A percentile compares a stretch with the other conserved stretches of the same genome.
These are phyloP conservation scores for Porphyrellus cyaneotinctus DNA, from an alignment of 768 basidiomycete species.

Conservation along the genomic window DNA sequence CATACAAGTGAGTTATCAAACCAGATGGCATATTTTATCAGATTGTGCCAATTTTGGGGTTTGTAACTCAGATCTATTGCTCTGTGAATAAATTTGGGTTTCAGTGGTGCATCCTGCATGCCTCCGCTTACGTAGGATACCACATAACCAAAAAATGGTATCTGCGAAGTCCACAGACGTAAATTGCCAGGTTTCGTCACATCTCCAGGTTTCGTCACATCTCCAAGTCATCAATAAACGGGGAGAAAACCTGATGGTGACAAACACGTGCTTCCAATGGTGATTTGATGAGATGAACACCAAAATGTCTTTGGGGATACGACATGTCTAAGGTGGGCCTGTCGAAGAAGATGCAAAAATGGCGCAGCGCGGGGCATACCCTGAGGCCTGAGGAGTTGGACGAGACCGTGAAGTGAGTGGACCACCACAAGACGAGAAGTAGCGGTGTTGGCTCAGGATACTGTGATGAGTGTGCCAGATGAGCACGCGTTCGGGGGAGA, in stretches of 20 bases:
- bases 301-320: neutral
- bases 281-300: slow-evolving; percentile 1
- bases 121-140: too few relatives aligned
- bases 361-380: neutral
- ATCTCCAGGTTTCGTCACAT: too few relatives aligned
- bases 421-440: neutral
- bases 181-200: too few relatives aligned
- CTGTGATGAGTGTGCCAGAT: neutral
- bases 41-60: too few relatives aligned
- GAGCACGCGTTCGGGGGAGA: neutral
- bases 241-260: neutral
- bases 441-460: neutral
- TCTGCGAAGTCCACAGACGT: too few relatives aligned
- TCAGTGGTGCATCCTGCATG: too few relatives aligned
- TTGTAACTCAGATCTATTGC: too few relatives aligned
- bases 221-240: neutral
- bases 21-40: too few relatives aligned
- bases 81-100: too few relatives aligned
- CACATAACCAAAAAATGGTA: too few relatives aligned
- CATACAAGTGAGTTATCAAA: too few relatives aligned
- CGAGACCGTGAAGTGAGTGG: neutral
- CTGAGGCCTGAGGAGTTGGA: slow-evolving; percentile 6
- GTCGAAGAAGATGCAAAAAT: neutral
- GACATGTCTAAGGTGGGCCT: slow-evolving; percentile 4
- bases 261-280: neutral